Evolutionary conservation across 768 basidiomycete species (phyloP).

Genomic region (Royoungia palumana): DNA sequence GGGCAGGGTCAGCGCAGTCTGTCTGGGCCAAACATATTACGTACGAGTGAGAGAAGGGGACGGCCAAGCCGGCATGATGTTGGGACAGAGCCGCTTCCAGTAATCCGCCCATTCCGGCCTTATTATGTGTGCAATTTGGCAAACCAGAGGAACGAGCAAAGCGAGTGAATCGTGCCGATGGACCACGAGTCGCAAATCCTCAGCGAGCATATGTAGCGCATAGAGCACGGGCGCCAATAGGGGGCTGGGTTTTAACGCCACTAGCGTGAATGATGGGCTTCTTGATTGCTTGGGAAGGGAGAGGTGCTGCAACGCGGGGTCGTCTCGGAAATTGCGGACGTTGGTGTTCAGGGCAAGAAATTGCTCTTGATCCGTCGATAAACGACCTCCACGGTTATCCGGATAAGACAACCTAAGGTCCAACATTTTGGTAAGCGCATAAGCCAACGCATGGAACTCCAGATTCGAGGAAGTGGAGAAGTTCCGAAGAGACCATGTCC

Average conservation of each 20-base stretch:
- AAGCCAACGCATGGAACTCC: constrained; percentile 56
- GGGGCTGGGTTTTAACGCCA: constrained; percentile 36
- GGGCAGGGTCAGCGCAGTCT: constrained; percentile 11
- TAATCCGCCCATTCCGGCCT: constrained; percentile 90
- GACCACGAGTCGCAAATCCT: constrained; percentile 59
- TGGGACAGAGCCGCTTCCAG: constrained; percentile 81
- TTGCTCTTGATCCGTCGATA: constrained; percentile 44
- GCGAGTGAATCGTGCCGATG: constrained; percentile 54
- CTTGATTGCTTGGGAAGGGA: constrained; percentile 32
- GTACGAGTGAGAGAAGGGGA: constrained; percentile 36
- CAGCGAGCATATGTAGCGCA: constrained; percentile 77
- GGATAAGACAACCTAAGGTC: constrained; percentile 33
- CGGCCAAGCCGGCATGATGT: constrained; percentile 59
- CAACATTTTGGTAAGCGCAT: constrained; percentile 50
- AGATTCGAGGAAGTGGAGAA: constrained; percentile 43
- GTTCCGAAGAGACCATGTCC: constrained; percentile 49
- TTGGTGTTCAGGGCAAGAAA: constrained; percentile 43
- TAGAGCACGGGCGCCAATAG: constrained; percentile 60
- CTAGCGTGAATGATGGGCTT: constrained; percentile 25
- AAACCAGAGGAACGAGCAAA: constrained; percentile 59
- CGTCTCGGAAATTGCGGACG: constrained; percentile 52
- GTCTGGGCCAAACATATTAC: neutral
- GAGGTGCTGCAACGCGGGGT: constrained; percentile 51
- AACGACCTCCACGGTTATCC: constrained; percentile 10
- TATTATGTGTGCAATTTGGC: constrained; percentile 56